Percentiles rank a stretch among this genome's conserved stretches.
phyloP scores from a whole-genome alignment of 2,329 filamentous ascomycete genomes.

The Colletotrichum magnum region DNA sequence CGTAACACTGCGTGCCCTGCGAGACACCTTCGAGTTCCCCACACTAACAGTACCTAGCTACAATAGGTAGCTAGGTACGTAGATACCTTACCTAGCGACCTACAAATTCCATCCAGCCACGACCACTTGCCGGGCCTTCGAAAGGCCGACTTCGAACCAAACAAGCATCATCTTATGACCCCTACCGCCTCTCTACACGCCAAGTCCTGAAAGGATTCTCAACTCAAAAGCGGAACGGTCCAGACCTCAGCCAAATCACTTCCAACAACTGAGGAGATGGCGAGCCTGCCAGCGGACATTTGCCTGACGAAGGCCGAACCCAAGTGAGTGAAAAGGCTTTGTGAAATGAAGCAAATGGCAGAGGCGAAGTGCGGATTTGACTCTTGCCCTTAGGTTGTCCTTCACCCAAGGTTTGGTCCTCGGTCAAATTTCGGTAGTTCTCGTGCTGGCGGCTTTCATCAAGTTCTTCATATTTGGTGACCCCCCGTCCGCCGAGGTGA shows the following conservation, averaged over 20 bases:
- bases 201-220: too few species aligned
- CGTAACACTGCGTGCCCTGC: too few species aligned
- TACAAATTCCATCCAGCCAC: too few species aligned
- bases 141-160: too few species aligned
- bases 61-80: too few species aligned
- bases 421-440: slow-evolving; percentile 91
- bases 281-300: slow-evolving; percentile 44
- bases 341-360: neutral
- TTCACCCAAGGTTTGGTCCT: slow-evolving; percentile 96
- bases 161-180: too few species aligned
- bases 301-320: slow-evolving; percentile 50
- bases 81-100: too few species aligned
- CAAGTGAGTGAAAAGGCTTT: slow-evolving; percentile 22
- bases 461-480: slow-evolving; percentile 99
- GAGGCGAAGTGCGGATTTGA: neutral
- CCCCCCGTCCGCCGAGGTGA: slow-evolving; percentile 85
- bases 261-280: slow-evolving; percentile 17
- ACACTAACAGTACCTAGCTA: too few species aligned
- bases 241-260: neutral
- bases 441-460: slow-evolving; percentile 94
- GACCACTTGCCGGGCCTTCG: too few species aligned
- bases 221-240: too few species aligned
- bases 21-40: too few species aligned
- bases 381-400: slow-evolving; percentile 72
- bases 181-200: too few species aligned